These are phyloP conservation scores for Cladochytrium replicatum DNA, from an alignment of 192 early-diverging fungal genomes.

Conservation along the genomic window DNA sequence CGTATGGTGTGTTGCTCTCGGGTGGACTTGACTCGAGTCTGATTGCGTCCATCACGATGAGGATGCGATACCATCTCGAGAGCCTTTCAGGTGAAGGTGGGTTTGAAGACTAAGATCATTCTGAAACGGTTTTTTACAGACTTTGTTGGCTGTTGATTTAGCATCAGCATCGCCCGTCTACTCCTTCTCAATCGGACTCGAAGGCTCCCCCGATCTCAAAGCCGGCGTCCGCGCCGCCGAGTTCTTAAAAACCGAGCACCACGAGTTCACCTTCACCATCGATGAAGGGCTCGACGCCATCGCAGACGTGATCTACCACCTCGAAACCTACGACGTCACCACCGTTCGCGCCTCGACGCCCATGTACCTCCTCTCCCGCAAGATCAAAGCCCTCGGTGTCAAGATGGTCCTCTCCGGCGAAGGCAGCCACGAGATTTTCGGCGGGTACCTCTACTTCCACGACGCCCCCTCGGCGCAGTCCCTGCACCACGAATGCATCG, in stretches of 20 bases:
- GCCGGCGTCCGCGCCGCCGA: constrained; percentile 85
- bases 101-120: no score
- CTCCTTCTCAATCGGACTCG: constrained; percentile 94
- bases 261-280: constrained; percentile 92
- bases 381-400: constrained; percentile 97
- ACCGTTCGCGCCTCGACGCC: constrained; percentile 97
- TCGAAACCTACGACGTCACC: constrained; percentile 99
- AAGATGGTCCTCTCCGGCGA: constrained; percentile 99
- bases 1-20: constrained; percentile 90
- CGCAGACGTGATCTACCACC: constrained; percentile 88
- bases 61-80: no score
- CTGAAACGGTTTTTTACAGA: no score
- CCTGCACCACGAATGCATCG: constrained; percentile 86
- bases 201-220: constrained; percentile 88
- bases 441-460: constrained; percentile 98
- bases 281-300: constrained; percentile 95
- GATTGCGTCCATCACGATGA: constrained; percentile 88
- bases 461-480: constrained; percentile 67
- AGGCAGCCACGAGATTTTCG: constrained; percentile 94
- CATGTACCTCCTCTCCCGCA: constrained; percentile 95
- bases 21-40: constrained; percentile 94
- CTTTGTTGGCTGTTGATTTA: no score
- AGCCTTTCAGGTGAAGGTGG: no score
- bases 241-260: constrained; percentile 85
- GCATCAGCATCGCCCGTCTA: constrained; percentile 91